Evolutionary conservation across 148 eudicot genomes (phyloP), one percentile per base, ranked within the genome.

Genomic region (Tetragonia tetragonoides): DNA sequence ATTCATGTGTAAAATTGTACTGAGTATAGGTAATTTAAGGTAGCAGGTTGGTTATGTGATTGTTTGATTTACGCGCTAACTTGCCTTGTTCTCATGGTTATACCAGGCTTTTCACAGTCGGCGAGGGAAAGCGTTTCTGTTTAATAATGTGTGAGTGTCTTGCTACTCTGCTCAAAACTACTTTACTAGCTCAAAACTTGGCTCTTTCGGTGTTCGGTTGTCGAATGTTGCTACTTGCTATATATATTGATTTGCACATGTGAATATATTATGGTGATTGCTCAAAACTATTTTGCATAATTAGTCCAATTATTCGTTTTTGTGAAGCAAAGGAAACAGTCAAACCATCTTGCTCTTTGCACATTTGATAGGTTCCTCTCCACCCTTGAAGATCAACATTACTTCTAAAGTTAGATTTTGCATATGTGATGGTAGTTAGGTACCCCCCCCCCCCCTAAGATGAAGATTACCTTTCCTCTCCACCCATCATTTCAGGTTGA

Each of bases 81-180:
- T 60, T 68, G 23, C 57, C n/a, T 28, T 38, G 7, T 21, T n/a
- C 10, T 20, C 4, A 44, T 73, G 81, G 1, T 83, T 75, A 28
- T 28, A 65, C 66, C 90, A 94, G 98, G 85, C 85, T 75, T 94
- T 92, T 78, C 90, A 89, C 66, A 81, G 92, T 81, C 90, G 89
- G 46, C 84, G 90, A 85, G 98, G 98, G 77, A 94, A 89, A 74
- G 98, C 98, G 60, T 94, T 89, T 84, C 85, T 94, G 77, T 89
- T 92, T 82, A 89, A 81, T 59, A 89, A 84, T 17, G 93, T 81
- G 98, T 94, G 81, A 94, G 98, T 87, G 78, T 68, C 77, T 74
- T 74, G n/a, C 24, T 57, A 39, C 75, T 74, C 34, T 15, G 53
- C 57, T 53, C 62, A 54, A 54, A 16, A 21, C 57, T 77, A 37